phyloP scores from a whole-genome alignment of 148 eudicot species.

The Pouteria glomerata region DNA sequence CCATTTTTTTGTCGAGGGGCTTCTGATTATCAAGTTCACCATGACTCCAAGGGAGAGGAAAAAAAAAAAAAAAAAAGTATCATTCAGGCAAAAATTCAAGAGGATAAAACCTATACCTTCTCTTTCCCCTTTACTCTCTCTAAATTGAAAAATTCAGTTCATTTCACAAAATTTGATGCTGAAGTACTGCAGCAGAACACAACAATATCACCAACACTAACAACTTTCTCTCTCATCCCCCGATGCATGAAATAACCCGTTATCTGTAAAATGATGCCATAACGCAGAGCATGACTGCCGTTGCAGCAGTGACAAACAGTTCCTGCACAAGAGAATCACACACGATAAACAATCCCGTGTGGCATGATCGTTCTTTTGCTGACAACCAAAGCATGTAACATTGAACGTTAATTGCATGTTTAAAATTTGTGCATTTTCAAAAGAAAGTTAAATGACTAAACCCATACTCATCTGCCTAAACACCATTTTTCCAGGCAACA shows the following conservation, averaged over 20 bases:
- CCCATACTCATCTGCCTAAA: no score
- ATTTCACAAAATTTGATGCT: constrained; percentile 1
- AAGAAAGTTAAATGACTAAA: no score
- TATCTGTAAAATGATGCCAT: constrained; percentile 73
- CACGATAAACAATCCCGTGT: neutral
- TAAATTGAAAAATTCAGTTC: neutral
- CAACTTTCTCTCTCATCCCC: neutral
- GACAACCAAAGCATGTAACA: no score
- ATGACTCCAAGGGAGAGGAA: neutral
- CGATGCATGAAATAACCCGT: neutral
- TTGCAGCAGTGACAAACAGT: constrained; percentile 58
- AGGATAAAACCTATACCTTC: neutral
- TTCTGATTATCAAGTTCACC: neutral
- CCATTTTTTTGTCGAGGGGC: no score
- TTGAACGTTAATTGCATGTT: no score
- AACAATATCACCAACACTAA: neutral
- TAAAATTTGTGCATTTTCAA: no score
- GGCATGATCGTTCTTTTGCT: neutral
- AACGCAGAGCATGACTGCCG: constrained; percentile 57
- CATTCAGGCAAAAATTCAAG: neutral
- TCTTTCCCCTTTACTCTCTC: neutral
- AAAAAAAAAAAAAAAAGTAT: neutral
- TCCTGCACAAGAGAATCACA: constrained; percentile 42
- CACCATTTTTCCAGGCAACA: neutral
- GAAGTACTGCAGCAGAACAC: neutral